phyloP scores from a whole-genome alignment of 371 early-diverging fungal species.

The Haplosporangium sp. region DNA sequence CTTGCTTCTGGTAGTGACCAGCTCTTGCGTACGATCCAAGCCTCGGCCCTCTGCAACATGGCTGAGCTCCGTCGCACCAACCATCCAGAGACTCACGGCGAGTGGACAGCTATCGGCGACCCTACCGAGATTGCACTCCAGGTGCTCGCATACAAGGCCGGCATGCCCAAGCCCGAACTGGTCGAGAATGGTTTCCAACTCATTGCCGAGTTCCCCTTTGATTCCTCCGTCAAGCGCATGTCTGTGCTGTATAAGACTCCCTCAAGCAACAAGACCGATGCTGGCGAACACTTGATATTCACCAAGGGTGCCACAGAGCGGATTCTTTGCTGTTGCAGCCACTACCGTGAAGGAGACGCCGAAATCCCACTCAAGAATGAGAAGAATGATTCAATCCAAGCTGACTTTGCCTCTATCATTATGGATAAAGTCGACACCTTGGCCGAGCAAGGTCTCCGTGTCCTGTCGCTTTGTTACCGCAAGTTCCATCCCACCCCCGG shows the following conservation, averaged over 20 bases:
- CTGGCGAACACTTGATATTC: constrained; percentile 48
- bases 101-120: constrained; percentile 82
- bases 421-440: constrained; percentile 28
- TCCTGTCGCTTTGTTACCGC: constrained; percentile 75
- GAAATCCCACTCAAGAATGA: constrained; percentile 40
- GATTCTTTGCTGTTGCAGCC: constrained; percentile 68
- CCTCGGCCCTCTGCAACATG: constrained; percentile 81
- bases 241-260: constrained; percentile 38
- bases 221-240: constrained; percentile 89
- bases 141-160: constrained; percentile 75
- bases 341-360: constrained; percentile 62
- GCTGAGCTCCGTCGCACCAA: constrained; percentile 64
- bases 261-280: not conserved
- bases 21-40: constrained; percentile 56
- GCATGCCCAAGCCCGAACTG: constrained; percentile 69
- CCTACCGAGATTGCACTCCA: constrained; percentile 84
- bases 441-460: constrained; percentile 59
- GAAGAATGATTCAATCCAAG: constrained; percentile 23
- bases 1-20: constrained; percentile 21
- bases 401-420: constrained; percentile 53
- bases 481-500: constrained; percentile 58
- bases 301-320: constrained; percentile 86
- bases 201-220: constrained; percentile 75
- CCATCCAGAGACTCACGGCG: constrained; percentile 64
- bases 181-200: constrained; percentile 66